Evolutionary conservation across 2,329 filamentous ascomycete species (phyloP), one percentile per base, ranked within the genome.

Genomic region (Fusarium sambucinum): DNA sequence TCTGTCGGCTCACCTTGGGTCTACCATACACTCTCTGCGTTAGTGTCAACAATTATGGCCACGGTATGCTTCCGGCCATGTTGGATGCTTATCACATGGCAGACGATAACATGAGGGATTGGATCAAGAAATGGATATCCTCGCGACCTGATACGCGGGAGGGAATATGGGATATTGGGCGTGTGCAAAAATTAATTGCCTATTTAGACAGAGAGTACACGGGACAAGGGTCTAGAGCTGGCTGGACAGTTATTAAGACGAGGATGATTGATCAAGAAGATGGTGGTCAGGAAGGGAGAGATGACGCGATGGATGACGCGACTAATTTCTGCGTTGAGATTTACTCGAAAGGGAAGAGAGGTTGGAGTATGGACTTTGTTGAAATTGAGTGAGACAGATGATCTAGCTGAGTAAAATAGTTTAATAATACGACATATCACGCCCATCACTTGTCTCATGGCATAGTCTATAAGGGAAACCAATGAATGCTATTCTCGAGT

Each of bases 321-420:
- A 48, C 59, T 6, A 47, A 37, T 1, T 70, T 70, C 25, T 68
- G 42, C 2, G 68, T 71, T 16, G 68, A 71, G 40, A 69, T 71
- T 16, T 71, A 60, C 23, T 63, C 64, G 0, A 68, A 58, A 11
- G 47, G 55, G 8, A 59, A 48, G 17, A 55, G 54, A 2, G 68
- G 64, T 2, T 71, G 68, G 68, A 66, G 68, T 27, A 60, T 70
- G 14, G 68, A 71, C 14, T 71, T 71, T 56, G 61, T 71, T 16
- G 68, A 71, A 37, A 66, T 66, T 33, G 59, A 63, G 21, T 63
- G 12, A 55, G 27, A 9, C 8, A 33, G 21, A 19, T 11, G 27
- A 27, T 27, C 8, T 8, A 27, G 27, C n/a, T n/a, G n/a, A n/a
- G n/a, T n/a, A n/a, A n/a, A 27, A 9, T 27, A 8, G 27, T 27